Evolutionary conservation across 2,329 filamentous ascomycete species (phyloP).

Genomic region (Alternaria sp.): DNA sequence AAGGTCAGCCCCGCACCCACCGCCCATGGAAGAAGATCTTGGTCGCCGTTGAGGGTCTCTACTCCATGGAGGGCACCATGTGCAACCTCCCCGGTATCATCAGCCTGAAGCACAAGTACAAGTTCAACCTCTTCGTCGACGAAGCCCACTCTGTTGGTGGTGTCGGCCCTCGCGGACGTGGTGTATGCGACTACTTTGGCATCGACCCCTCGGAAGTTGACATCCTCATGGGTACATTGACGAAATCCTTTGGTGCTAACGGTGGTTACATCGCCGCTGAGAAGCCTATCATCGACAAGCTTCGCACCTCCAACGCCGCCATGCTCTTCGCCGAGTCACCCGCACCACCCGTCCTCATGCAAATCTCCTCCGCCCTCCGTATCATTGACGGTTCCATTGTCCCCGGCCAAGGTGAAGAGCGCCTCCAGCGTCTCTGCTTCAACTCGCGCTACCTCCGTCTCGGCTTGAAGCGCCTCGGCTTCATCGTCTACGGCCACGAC

Average conservation of each 20-base stretch:
- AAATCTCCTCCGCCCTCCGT: slow-evolving; percentile 84
- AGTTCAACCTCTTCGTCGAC: slow-evolving; percentile 93
- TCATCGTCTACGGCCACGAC: slow-evolving; percentile 96
- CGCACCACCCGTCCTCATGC: slow-evolving; percentile 83
- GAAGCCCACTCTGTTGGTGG: slow-evolving; percentile 97
- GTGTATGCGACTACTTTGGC: slow-evolving; percentile 96
- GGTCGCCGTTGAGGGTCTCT: slow-evolving; percentile 93
- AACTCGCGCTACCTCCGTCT: slow-evolving; percentile 98
- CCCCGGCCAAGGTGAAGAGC: slow-evolving; percentile 93
- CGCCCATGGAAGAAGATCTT: slow-evolving; percentile 99
- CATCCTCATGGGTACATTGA: slow-evolving; percentile 96
- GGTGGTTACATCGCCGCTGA: slow-evolving; percentile 93
- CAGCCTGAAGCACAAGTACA: slow-evolving; percentile 90
- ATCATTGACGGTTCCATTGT: slow-evolving; percentile 88
- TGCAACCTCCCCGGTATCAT: slow-evolving; percentile 93
- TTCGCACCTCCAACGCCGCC: slow-evolving; percentile 83
- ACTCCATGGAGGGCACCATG: slow-evolving; percentile 99
- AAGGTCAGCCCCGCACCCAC: slow-evolving; percentile 97
- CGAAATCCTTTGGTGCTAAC: slow-evolving; percentile 98
- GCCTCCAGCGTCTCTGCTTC: slow-evolving; percentile 93
- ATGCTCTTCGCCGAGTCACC: slow-evolving; percentile 88
- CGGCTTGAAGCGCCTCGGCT: slow-evolving; percentile 93
- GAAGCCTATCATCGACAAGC: slow-evolving; percentile 89
- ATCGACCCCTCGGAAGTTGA: slow-evolving; percentile 88
- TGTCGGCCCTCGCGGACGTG: slow-evolving; percentile 83